Base-by-base conservation (phyloP, 179 eudicot genomes). In the Spergularia azorica region DNA sequence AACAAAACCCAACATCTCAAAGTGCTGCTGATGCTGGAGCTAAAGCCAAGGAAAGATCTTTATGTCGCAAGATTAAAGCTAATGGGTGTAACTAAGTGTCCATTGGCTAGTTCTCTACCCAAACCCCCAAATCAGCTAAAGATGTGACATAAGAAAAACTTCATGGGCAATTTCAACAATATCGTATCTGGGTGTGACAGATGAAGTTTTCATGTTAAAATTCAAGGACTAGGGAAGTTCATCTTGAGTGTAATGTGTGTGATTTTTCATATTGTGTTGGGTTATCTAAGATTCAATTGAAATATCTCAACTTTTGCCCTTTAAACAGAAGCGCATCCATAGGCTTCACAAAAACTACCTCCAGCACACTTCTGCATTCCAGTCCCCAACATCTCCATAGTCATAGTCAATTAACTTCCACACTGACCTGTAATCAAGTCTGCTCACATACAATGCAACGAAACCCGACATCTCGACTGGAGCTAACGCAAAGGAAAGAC, bases 321-420 rank as follows among this genome's bases (percentile, higher is more conserved):
- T 69, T 64, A 43, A 56, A 56, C 54, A 41, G 75, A 75, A 79
- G 32, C 32, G 50, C 10, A 38, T 76, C 55, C 60, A 76, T 43
- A 70, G 78, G 73, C 75, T 74, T 71, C 79, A 58, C 21, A 73
- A 59, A 64, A 26, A 26, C 32, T 26, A 60, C 75, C 55, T 66
- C 66, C 77, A 67, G 54, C 62, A 80, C 17, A 69, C 58, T 76
- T 72, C 60, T 56, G 73, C 76, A 56, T 71, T 75, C 21, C 67
- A 69, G 77, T 72, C 77, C 61, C 72, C 75, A 70, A 65, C 77
- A 75, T 59, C 80, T 75, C 77, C 82, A 79, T 79, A 74, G 67
- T 75, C 74, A 82, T 67, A 55, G 48, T 74, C 67, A 73, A 55
- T 71, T 72, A 76, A 66, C 79, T 61, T 69, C 72, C 56, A 59